These are phyloP conservation scores for Claviceps quebecensis DNA, from an alignment of 2,329 filamentous ascomycete species.

Conservation along the genomic window DNA sequence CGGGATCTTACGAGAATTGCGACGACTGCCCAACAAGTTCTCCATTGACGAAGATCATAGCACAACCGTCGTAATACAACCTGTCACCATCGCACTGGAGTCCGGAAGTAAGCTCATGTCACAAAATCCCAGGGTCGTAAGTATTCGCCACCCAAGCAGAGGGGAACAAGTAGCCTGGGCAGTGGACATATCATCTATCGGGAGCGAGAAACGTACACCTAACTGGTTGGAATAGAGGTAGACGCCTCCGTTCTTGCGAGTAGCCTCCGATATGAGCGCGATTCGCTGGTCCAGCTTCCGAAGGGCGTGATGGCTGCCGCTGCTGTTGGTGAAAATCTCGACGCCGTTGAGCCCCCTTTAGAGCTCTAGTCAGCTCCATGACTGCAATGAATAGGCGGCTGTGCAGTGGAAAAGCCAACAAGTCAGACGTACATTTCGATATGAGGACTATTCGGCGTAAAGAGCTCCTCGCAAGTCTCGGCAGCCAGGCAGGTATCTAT, in stretches of 20 bases:
- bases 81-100: conserved; percentile 1
- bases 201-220: background rate
- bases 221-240: conserved; percentile 5
- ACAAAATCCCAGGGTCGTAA: background rate
- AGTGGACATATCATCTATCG: background rate
- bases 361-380: background rate
- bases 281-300: conserved; percentile 5
- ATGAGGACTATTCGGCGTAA: conserved; percentile 12
- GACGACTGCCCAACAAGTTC: conserved; percentile 47
- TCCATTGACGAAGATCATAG: conserved; percentile 51
- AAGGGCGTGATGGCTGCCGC: conserved; percentile 3
- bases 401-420: background rate
- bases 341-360: conserved; percentile 5
- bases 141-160: background rate
- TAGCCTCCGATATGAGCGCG: conserved; percentile 3
- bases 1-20: conserved; percentile 35
- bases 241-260: conserved; percentile 4
- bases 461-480: conserved; percentile 5
- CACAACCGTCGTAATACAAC: conserved; percentile 10
- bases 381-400: background rate
- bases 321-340: conserved; percentile 6
- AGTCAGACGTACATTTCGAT: background rate
- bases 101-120: background rate
- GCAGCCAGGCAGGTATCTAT: conserved; percentile 26
- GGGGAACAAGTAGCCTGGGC: background rate